These are phyloP conservation scores for Dactylellina parvicollis DNA, from an alignment of 2,329 filamentous ascomycete species.

Conservation along the genomic window DNA sequence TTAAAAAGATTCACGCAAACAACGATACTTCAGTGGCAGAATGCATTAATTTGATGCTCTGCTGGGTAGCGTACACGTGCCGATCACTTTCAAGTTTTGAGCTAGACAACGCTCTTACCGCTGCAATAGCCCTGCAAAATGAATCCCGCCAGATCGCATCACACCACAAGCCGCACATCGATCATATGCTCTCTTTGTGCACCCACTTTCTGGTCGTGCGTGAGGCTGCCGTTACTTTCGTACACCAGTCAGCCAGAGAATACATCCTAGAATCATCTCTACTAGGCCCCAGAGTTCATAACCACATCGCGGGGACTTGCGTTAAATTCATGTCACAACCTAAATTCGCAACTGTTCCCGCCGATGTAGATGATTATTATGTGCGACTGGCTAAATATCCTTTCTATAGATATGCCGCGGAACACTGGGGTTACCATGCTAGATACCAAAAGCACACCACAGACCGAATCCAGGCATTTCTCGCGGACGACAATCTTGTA, in stretches of 20 bases:
- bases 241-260: background rate
- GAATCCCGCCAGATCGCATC: too few relatives aligned
- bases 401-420: conserved; percentile 11
- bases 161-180: too few relatives aligned
- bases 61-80: too few relatives aligned
- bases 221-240: too few relatives aligned
- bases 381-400: background rate
- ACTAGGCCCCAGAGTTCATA: background rate
- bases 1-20: too few relatives aligned
- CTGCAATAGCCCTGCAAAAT: too few relatives aligned
- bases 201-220: too few relatives aligned
- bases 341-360: background rate
- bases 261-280: background rate
- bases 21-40: too few relatives aligned
- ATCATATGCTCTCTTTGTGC: too few relatives aligned
- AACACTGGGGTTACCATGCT: conserved; percentile 5
- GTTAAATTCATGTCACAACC: background rate
- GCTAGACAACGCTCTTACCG: too few relatives aligned
- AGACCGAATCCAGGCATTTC: background rate
- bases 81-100: too few relatives aligned
- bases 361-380: background rate
- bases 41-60: too few relatives aligned
- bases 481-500: background rate
- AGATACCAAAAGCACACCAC: background rate
- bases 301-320: background rate